These are phyloP conservation scores for Acanthamoeba triangularis DNA, from an alignment of 208 protist genomes.

Conservation along the genomic window DNA sequence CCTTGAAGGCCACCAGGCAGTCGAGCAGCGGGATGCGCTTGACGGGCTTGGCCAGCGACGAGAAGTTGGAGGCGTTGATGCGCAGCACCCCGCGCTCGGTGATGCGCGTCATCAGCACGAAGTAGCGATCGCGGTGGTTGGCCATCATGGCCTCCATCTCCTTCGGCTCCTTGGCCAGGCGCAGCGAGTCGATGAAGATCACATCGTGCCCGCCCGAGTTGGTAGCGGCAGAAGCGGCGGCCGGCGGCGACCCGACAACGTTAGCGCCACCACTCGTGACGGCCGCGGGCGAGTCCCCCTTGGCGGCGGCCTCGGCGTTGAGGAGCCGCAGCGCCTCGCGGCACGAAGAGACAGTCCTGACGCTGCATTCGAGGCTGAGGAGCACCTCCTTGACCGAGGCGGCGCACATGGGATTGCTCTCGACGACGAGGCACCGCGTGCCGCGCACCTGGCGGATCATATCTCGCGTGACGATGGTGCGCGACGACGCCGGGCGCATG, in stretches of 20 bases:
- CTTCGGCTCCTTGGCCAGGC: constrained; percentile 12
- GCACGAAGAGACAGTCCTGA: constrained; percentile 3
- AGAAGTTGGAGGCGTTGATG: constrained; percentile 53
- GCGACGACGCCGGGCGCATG: constrained; percentile 20
- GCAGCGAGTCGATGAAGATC: constrained; percentile 25
- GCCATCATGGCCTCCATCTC: not conserved
- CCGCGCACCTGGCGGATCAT: constrained; percentile 40
- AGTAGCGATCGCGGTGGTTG: not conserved
- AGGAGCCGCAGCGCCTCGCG: not conserved
- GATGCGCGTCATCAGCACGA: constrained; percentile 44
- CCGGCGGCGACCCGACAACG: not conserved
- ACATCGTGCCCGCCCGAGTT: not conserved
- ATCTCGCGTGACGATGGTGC: not conserved
- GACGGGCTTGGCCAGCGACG: constrained; percentile 27
- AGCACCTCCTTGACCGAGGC: constrained; percentile 28
- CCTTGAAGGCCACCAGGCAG: constrained; percentile 17
- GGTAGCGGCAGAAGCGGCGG: not conserved
- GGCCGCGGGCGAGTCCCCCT: not conserved
- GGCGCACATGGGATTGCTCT: constrained; percentile 20
- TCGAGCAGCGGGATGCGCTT: constrained; percentile 32
- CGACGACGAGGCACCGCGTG: constrained; percentile 16
- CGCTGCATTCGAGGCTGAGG: constrained; percentile 27
- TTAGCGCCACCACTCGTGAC: not conserved
- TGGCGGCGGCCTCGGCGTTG: not conserved
- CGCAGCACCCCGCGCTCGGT: not conserved